Conservation (phyloP, 495 filamentous ascomycete genomes). For the Sordaria brevicollis region DNA sequence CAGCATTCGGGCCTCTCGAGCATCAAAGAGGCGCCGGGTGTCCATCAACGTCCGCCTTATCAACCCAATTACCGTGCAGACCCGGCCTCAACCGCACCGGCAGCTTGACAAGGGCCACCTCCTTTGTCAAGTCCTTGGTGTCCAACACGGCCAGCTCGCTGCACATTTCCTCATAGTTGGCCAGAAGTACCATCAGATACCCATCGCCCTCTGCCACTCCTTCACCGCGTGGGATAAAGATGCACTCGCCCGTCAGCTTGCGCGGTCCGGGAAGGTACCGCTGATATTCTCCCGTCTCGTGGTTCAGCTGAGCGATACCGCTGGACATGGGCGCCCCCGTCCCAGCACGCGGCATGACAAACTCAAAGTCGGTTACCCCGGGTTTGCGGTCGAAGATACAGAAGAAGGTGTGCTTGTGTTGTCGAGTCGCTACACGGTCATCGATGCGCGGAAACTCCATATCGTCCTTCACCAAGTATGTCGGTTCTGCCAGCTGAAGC, state of each 20-base stretch:
- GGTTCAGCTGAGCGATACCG: constrained; percentile 22
- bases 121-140: constrained; percentile 1
- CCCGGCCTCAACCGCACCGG: constrained; percentile 4
- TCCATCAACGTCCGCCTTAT: background rate
- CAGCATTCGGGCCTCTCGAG: background rate
- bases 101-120: constrained; percentile 1
- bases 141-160: constrained; percentile 8
- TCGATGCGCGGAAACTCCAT: constrained; percentile 46
- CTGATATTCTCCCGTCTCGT: constrained; percentile 9
- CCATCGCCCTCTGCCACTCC: constrained; percentile 37
- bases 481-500: constrained; percentile 15
- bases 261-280: constrained; percentile 31
- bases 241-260: constrained; percentile 39
- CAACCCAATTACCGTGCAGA: constrained; percentile 9
- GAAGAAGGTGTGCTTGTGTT: constrained; percentile 39
- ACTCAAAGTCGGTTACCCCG: constrained; percentile 27
- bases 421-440: constrained; percentile 33
- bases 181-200: constrained; percentile 39
- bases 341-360: constrained; percentile 23
- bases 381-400: constrained; percentile 25
- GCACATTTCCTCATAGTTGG: constrained; percentile 21
- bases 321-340: constrained; percentile 23
- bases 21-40: background rate
- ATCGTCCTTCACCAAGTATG: constrained; percentile 23
- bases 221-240: constrained; percentile 35